Evolutionary conservation across 768 basidiomycete genomes (phyloP), one percentile per base, ranked within the genome.

Genomic region (Tephrocybe sp.): DNA sequence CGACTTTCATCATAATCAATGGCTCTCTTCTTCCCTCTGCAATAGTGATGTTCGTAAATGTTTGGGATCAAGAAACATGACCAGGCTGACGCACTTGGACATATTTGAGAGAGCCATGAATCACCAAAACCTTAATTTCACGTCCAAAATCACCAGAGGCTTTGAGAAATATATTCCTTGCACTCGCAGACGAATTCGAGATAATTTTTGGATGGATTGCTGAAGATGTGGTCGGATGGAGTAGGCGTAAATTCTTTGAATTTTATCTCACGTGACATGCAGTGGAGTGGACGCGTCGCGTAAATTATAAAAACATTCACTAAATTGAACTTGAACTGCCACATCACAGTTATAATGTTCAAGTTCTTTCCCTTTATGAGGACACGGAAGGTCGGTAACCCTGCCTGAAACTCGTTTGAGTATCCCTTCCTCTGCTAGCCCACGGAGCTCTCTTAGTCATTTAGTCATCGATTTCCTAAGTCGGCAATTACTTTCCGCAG

Each of bases 21-120:
- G 1, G 72, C 71, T 53, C 78, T 70, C 62, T 79, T 81, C 70
- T 80, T 82, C 31, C 79, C 79, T 61, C 77, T 75, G 46, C 10
- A 30, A 38, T 50, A 23, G 20, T 36, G 26, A 36, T 39, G 41
- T 23, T 36, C 35, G n/a, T 52, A 31, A 55, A 45, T 66, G 43
- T 35, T 53, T 35, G 20, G 40, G 41, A 46, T 47, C 35, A 32
- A 45, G 39, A 31, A 20, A 17, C 20, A 41, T 39, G 39, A 34
- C 17, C 31, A 31, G n/a, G 38, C 34, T 39, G 51, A 62, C 59
- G 59, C 59, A 74, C 75, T 72, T 74, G 50, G 65, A 49, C 32
- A 48, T 50, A 54, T 36, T 60, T 44, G 52, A 19, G 36, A 60
- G 52, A n/a, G 57, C 52, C 62, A 63, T 63, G 42, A 14, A 20